These are phyloP conservation scores for Collariella sp. DNA, from an alignment of 495 filamentous ascomycete genomes.

Conservation along the genomic window DNA sequence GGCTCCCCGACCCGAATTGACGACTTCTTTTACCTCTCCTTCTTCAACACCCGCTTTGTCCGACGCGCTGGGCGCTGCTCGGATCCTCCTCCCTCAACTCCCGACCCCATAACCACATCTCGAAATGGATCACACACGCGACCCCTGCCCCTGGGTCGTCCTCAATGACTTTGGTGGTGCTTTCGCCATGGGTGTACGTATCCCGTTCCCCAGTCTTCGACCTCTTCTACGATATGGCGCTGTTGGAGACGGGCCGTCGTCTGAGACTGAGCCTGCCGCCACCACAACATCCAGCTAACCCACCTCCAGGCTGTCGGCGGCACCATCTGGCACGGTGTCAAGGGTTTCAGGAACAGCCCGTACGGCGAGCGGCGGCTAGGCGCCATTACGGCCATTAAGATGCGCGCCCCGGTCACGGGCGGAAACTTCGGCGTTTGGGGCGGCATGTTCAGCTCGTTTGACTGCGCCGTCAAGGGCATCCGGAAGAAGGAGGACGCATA, in stretches of 20 bases:
- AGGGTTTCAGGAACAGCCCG: constrained; percentile 81
- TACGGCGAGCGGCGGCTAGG: constrained; percentile 94
- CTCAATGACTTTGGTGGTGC: constrained; percentile 96
- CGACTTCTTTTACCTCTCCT: background rate
- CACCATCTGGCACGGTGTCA: constrained; percentile 95
- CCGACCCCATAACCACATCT: constrained; percentile 7
- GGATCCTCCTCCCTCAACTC: background rate
- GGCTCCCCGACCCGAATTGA: background rate
- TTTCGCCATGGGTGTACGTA: constrained; percentile 90
- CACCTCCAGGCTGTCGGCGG: constrained; percentile 69
- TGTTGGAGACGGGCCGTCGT: background rate
- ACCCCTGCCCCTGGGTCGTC: constrained; percentile 94
- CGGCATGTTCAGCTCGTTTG: constrained; percentile 85
- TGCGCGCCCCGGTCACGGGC: constrained; percentile 86
- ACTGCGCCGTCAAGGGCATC: constrained; percentile 95
- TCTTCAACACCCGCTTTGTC: background rate
- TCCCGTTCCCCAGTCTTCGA: background rate
- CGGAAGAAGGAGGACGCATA: constrained; percentile 92
- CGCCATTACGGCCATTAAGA: constrained; percentile 93
- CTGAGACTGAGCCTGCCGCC: background rate
- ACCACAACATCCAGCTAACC: background rate
- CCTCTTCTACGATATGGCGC: background rate
- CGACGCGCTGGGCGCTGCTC: constrained; percentile 1
- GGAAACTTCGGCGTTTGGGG: constrained; percentile 97
- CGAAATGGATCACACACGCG: constrained; percentile 71